Percentiles rank a stretch among this genome's conserved stretches.
Evolutionary conservation across 176 grass and related monocot genomes (phyloP).

Genomic region (Cenchrus purpureus): DNA sequence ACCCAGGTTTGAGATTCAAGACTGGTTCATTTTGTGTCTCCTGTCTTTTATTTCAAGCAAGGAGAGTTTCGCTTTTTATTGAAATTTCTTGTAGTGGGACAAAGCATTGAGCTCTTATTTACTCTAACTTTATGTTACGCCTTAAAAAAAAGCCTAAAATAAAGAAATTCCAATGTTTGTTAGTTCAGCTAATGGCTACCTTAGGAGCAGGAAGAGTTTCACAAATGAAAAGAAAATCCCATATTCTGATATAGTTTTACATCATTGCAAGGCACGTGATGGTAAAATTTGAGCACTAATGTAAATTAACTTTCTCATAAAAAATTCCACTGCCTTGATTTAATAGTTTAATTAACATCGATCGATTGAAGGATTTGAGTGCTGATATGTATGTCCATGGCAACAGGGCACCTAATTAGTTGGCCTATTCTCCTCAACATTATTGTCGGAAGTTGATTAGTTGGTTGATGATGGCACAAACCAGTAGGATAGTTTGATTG

Average conservation of each 20-base stretch:
- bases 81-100: background rate
- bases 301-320: too few species aligned
- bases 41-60: background rate
- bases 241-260: background rate
- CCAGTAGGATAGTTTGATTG: background rate
- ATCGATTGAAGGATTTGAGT: background rate
- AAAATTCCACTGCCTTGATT: background rate
- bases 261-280: background rate
- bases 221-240: background rate
- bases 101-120: background rate
- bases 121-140: background rate
- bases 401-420: conserved; percentile 34
- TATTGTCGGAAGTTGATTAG: conserved; percentile 8
- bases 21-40: background rate
- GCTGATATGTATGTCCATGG: background rate
- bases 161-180: background rate
- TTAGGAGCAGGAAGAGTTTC: background rate
- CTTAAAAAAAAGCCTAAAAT: background rate
- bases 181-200: background rate
- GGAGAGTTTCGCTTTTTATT: background rate
- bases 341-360: background rate
- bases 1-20: background rate
- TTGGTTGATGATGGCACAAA: background rate
- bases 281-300: background rate
- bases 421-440: background rate